These are phyloP conservation scores for Spirogloea muscicola DNA, from an alignment of 139 green algal genomes.

Conservation along the genomic window DNA sequence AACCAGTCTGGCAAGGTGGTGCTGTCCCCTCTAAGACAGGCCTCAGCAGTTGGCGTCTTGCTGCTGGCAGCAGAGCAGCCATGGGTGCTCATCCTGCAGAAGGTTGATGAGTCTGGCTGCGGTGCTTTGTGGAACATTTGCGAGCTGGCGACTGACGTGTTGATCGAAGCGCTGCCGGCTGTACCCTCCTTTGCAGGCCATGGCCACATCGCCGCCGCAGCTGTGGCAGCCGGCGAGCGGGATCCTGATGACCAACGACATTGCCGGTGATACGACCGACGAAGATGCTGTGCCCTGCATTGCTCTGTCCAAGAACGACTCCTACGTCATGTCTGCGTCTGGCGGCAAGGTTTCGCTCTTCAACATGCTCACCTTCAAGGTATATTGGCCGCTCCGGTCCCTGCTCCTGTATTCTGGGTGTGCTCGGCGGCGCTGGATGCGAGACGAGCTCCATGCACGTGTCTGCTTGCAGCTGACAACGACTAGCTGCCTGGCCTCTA, in stretches of 20 bases:
- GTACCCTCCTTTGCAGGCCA: too few relatives aligned
- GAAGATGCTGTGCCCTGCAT: constrained; percentile 40
- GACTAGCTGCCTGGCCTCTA: too few relatives aligned
- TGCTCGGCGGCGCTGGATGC: neutral
- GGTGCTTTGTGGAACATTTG: too few relatives aligned
- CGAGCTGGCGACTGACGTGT: too few relatives aligned
- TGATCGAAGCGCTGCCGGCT: too few relatives aligned
- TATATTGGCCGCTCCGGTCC: neutral
- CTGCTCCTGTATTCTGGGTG: neutral
- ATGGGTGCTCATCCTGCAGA: too few relatives aligned
- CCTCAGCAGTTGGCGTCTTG: too few relatives aligned
- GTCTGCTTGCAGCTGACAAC: too few relatives aligned
- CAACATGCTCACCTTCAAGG: constrained; percentile 54
- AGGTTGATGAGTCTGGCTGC: too few relatives aligned
- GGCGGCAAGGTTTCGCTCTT: constrained; percentile 50
- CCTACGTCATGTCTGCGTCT: constrained; percentile 50
- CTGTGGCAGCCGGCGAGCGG: constrained; percentile 43
- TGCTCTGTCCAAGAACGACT: constrained; percentile 52
- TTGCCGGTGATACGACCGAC: neutral
- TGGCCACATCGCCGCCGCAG: constrained; percentile 18
- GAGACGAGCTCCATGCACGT: too few relatives aligned
- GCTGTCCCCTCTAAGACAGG: too few relatives aligned
- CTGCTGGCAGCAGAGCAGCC: too few relatives aligned
- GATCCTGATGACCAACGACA: constrained; percentile 47
- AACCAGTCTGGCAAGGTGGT: constrained; percentile 5